These are phyloP conservation scores for Polytrichum commune DNA, from an alignment of 225 moss, liverwort and hornwort species.

Conservation along the genomic window DNA sequence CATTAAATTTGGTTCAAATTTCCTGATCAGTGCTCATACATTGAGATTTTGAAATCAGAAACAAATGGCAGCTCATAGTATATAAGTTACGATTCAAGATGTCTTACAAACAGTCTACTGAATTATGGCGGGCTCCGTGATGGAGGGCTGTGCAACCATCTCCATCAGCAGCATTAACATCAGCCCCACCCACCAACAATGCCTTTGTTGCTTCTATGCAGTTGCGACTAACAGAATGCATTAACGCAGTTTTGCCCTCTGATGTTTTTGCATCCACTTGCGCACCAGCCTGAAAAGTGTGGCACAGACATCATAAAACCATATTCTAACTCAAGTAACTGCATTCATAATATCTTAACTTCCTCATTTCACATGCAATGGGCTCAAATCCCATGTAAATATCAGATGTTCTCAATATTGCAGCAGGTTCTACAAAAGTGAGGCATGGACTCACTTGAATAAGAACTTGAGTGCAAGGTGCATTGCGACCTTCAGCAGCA, in stretches of 20 bases:
- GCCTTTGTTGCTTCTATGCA: constrained; percentile 26
- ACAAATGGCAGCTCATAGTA: too few species aligned
- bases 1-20: too few species aligned
- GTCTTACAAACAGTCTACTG: constrained; percentile 26
- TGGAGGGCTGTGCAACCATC: constrained; percentile 29
- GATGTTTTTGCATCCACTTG: constrained; percentile 32
- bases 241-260: constrained; percentile 29
- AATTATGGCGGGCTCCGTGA: constrained; percentile 29
- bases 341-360: too few species aligned
- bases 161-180: constrained; percentile 25
- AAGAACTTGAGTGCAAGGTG: constrained; percentile 28
- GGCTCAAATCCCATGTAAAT: background rate
- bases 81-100: background rate
- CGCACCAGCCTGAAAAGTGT: constrained; percentile 22
- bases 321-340: background rate
- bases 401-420: background rate
- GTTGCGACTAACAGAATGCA: constrained; percentile 28
- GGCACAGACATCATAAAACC: background rate
- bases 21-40: too few species aligned
- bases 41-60: too few species aligned
- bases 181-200: constrained; percentile 18
- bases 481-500: constrained; percentile 29
- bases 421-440: background rate
- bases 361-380: too few species aligned
- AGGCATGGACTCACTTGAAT: constrained; percentile 20